Percentiles rank a stretch among this genome's conserved stretches.
phyloP scores from a whole-genome alignment of 805 yeast genomes.

The Yarrowia sp. region DNA sequence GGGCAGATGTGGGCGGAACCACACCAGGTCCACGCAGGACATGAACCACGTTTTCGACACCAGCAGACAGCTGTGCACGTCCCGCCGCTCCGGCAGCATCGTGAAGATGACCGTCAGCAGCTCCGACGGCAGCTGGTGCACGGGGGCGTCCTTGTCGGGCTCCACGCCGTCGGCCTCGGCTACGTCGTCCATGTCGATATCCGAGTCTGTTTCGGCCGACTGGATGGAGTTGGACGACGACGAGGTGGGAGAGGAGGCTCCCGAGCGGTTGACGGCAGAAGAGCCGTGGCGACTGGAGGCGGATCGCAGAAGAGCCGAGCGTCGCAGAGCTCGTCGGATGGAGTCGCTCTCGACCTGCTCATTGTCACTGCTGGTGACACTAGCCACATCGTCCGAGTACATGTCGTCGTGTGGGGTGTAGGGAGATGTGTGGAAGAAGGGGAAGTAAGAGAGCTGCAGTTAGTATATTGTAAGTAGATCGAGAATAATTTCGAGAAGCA shows the following conservation, averaged over 20 bases:
- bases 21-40: conserved; percentile 75
- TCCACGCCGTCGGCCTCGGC: conserved; percentile 1
- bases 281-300: conserved; percentile 9
- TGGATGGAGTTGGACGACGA: conserved; percentile 29
- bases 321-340: conserved; percentile 31
- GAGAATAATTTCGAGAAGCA: neutral
- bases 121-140: conserved; percentile 28
- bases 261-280: conserved; percentile 19
- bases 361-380: conserved; percentile 31
- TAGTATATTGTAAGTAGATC: neutral
- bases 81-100: conserved; percentile 32
- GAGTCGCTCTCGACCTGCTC: conserved; percentile 35
- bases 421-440: neutral
- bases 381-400: conserved; percentile 32
- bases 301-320: conserved; percentile 24
- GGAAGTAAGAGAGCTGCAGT: conserved; percentile 3
- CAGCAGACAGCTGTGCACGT: conserved; percentile 31
- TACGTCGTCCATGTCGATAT: conserved; percentile 35
- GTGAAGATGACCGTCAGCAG: conserved; percentile 37
- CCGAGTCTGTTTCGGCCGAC: conserved; percentile 35
- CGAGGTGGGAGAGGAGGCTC: conserved; percentile 8
- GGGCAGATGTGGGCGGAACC: conserved; percentile 85
- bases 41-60: conserved; percentile 62
- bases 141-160: conserved; percentile 18
- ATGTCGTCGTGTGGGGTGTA: no score